A percentile compares a stretch with the other conserved stretches of the same genome.
Conservation (phyloP, 2,329 filamentous ascomycete genomes). For the Helotiales sp. region DNA sequence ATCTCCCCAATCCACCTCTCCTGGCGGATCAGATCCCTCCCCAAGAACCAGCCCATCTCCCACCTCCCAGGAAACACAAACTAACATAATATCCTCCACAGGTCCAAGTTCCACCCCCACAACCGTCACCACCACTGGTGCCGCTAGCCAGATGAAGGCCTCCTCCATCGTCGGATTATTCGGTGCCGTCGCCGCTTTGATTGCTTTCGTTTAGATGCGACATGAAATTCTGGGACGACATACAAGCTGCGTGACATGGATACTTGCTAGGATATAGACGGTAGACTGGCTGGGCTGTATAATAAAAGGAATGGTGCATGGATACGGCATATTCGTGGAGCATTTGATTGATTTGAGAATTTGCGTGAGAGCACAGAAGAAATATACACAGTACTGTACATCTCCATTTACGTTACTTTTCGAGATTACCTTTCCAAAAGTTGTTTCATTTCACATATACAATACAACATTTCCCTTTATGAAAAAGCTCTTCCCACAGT, state of each 20-base stretch:
- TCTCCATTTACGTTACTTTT: background rate
- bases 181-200: constrained; percentile 9
- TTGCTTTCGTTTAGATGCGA: constrained; percentile 9
- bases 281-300: background rate
- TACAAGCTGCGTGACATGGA: background rate
- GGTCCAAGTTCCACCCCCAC: background rate
- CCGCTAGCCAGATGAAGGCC: constrained; percentile 9
- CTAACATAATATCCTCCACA: background rate
- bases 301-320: background rate
- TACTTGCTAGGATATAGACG: background rate
- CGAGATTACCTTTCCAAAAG: background rate
- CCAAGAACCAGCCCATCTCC: background rate
- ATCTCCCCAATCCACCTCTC: background rate
- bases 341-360: background rate
- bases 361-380: background rate
- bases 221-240: background rate
- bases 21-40: background rate
- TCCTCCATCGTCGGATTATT: background rate
- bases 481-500: no score
- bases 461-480: no score
- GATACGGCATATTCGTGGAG: background rate
- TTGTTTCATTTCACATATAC: no score
- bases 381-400: constrained; percentile 1
- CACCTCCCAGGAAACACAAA: background rate
- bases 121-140: background rate